Percentiles rank a stretch among this genome's conserved stretches.
Evolutionary conservation across 257 asterid species (phyloP).

Genomic region (Schizonepeta tenuifolia): DNA sequence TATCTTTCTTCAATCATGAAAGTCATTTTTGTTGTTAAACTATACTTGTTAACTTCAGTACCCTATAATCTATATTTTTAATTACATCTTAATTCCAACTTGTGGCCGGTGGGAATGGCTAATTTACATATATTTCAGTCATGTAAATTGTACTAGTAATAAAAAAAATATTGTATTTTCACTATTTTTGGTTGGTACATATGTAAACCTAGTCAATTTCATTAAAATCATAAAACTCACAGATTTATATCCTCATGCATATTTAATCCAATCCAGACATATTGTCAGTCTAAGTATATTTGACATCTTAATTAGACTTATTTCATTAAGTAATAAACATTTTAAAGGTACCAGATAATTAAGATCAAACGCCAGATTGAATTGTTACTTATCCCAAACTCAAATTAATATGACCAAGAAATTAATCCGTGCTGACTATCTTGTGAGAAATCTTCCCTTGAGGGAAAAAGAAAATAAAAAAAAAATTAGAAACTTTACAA

Average conservation of each 20-base stretch:
- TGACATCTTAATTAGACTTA: not conserved
- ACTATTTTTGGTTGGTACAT: not conserved
- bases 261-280: not conserved
- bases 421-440: not conserved
- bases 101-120: no score
- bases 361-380: not conserved
- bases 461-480: conserved; percentile 45
- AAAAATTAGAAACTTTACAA: conserved; percentile 55
- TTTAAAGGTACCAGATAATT: no score
- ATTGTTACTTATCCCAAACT: conserved; percentile 4
- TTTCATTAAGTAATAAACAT: not conserved
- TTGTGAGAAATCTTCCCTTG: conserved; percentile 24
- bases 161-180: not conserved
- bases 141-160: no score
- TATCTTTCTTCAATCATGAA: conserved; percentile 27
- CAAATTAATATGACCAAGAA: not conserved
- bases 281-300: not conserved
- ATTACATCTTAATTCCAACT: no score
- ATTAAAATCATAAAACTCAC: not conserved
- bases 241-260: not conserved
- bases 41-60: not conserved
- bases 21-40: not conserved
- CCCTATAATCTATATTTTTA: no score
- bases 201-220: not conserved
- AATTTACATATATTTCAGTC: no score